Conservation (phyloP, 139 green algal genomes). For the Asterochloris sp. region DNA sequence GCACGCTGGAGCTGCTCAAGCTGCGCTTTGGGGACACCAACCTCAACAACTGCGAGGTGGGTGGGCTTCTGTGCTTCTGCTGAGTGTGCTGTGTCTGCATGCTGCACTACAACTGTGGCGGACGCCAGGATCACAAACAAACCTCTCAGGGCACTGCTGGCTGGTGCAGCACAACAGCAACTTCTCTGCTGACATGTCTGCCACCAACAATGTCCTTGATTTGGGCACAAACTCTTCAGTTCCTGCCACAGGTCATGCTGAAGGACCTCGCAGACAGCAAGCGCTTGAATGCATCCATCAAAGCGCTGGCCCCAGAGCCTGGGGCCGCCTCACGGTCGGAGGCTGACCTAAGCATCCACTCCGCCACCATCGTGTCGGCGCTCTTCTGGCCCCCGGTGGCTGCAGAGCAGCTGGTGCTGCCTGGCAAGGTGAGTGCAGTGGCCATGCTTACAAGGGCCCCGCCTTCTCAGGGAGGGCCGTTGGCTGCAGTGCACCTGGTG, state of each 20-base stretch:
- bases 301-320: slow-evolving; percentile 14
- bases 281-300: slow-evolving; percentile 78
- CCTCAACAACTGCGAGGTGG: slow-evolving; percentile 74
- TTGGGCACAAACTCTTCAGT: too few relatives aligned
- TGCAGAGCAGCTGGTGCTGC: background rate
- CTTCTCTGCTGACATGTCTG: too few relatives aligned
- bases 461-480: too few relatives aligned
- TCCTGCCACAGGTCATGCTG: slow-evolving; percentile 67
- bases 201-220: too few relatives aligned
- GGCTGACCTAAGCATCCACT: slow-evolving; percentile 28
- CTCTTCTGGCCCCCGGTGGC: slow-evolving; percentile 84
- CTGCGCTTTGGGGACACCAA: slow-evolving; percentile 82
- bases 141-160: too few relatives aligned
- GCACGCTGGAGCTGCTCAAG: slow-evolving; percentile 94
- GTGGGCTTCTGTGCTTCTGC: background rate
- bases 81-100: too few relatives aligned
- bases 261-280: slow-evolving; percentile 92
- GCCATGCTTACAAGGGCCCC: too few relatives aligned
- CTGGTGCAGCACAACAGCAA: too few relatives aligned
- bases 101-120: too few relatives aligned
- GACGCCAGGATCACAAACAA: too few relatives aligned
- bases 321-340: background rate
- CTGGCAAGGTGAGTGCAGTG: background rate
- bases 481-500: too few relatives aligned
- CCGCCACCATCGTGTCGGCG: slow-evolving; percentile 70